These are phyloP conservation scores for Voacanga thouarsii DNA, from an alignment of 257 asterid species.

Conservation along the genomic window DNA sequence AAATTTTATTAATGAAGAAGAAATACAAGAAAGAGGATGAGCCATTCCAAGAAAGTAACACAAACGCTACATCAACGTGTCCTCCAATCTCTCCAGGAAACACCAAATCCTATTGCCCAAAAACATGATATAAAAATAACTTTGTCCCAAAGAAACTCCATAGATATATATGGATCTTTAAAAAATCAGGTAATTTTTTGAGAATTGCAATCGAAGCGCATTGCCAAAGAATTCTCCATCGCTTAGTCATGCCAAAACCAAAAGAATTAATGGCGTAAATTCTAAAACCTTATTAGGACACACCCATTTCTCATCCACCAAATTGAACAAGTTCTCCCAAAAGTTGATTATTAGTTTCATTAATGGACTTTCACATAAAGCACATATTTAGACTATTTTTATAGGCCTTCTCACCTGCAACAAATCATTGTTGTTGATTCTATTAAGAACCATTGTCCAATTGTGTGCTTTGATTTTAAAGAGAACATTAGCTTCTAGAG, in stretches of 20 bases:
- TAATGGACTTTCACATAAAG: not conserved
- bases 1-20: too few relatives aligned
- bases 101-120: not conserved
- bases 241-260: not conserved
- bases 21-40: too few relatives aligned
- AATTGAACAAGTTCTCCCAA: not conserved
- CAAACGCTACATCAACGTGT: too few relatives aligned
- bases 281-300: not conserved
- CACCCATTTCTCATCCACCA: not conserved
- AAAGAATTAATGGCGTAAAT: not conserved
- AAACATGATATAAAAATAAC: not conserved
- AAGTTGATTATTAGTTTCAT: not conserved
- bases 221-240: not conserved
- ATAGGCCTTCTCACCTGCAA: not conserved
- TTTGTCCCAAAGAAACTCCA: not conserved
- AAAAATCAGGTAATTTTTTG: not conserved
- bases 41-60: too few relatives aligned
- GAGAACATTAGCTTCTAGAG: too few relatives aligned
- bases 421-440: too few relatives aligned
- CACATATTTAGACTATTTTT: not conserved
- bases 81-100: too few relatives aligned
- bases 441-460: too few relatives aligned
- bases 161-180: not conserved
- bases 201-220: not conserved
- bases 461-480: too few relatives aligned